Percentiles rank a stretch among this genome's conserved stretches.
These are phyloP conservation scores for Clarireedia hainanense DNA, from an alignment of 2,329 filamentous ascomycete genomes.

Conservation along the genomic window DNA sequence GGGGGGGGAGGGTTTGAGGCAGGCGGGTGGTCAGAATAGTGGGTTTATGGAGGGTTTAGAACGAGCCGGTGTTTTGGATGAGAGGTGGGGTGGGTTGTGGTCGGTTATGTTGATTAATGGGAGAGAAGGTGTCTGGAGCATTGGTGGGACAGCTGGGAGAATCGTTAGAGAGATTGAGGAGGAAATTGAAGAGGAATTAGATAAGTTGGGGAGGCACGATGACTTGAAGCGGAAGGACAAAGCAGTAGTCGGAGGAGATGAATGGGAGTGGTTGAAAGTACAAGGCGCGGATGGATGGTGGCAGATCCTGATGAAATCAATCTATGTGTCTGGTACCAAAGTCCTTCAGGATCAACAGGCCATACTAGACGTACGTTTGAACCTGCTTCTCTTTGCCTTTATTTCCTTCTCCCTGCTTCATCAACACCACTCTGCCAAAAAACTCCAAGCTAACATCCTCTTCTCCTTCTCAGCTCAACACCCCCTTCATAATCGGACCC, in stretches of 20 bases:
- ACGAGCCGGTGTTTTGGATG: slow-evolving; percentile 13
- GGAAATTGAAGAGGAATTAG: neutral
- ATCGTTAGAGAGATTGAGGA: slow-evolving; percentile 9
- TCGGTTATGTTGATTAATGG: slow-evolving; percentile 18
- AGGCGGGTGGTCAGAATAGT: neutral
- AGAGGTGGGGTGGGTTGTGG: slow-evolving; percentile 11
- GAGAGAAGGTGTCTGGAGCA: slow-evolving; percentile 17
- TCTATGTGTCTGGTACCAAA: slow-evolving; percentile 17
- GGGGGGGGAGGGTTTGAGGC: slow-evolving; percentile 8
- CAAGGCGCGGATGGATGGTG: slow-evolving; percentile 21
- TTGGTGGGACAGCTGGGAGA: slow-evolving; percentile 15
- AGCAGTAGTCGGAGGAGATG: neutral
- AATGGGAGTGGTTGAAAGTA: slow-evolving; percentile 20
- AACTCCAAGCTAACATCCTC: neutral
- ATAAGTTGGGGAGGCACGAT: neutral
- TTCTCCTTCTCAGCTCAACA: slow-evolving; percentile 14
- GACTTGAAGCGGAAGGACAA: neutral
- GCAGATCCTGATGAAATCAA: slow-evolving; percentile 18
- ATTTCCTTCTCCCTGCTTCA: neutral
- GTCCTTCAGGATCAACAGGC: slow-evolving; percentile 14
- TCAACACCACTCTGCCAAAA: neutral
- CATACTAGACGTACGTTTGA: slow-evolving; percentile 16
- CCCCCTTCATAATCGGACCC: slow-evolving; percentile 20
- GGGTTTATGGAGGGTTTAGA: slow-evolving; percentile 15
- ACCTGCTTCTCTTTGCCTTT: too few relatives aligned